Base-by-base conservation (phyloP, 2,329 filamentous ascomycete species). In the Zasmidium cellare region DNA sequence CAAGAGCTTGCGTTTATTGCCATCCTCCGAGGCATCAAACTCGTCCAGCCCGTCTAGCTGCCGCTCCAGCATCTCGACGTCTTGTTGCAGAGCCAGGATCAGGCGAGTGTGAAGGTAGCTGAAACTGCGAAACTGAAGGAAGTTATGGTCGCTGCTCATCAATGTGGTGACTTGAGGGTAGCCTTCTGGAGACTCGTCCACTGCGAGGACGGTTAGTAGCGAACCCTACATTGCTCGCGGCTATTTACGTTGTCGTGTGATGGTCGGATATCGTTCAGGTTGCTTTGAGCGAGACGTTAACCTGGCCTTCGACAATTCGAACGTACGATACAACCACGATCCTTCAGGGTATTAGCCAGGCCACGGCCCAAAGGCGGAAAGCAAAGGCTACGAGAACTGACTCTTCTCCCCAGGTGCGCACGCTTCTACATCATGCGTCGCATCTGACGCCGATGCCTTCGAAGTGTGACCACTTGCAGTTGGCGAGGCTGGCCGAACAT, bases 61-160 rank as follows among this genome's bases (percentile, higher is more conserved):
- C 38, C 62, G 62, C 49, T 77, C 76, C 9, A 78, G 65, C 1
- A 18, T 53, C 0, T 67, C 71, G 22, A 77, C 71, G 31, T 77
- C 71, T 46, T 72, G 70, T 60, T 78, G 76, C 6, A 75, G 50
- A 22, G 73, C 69, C 1, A 75, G 69, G 1, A 77, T 59, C 1
- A 77, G 57, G 3, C 76, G 73, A 6, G 71, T 68, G 50, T 78
- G 75, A 1, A 77, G 62, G 54, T 76, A 75, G 44, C 63, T 65
- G 53, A 77, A 78, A 3, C 69, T 70, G 3, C 76, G 68, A 58
- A 77, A 78, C 2, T 76, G 64, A 1, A 72, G 65, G 53, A 77
- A 77, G 51, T 75, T 76, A 9, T 68, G 59, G 44, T 78, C 75
- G 49, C 71, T 74, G 1, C 73, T 66, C 46, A 76, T 72, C 53